phyloP scores from a whole-genome alignment of 306 rosid species.

The Potentilla sterilis region DNA sequence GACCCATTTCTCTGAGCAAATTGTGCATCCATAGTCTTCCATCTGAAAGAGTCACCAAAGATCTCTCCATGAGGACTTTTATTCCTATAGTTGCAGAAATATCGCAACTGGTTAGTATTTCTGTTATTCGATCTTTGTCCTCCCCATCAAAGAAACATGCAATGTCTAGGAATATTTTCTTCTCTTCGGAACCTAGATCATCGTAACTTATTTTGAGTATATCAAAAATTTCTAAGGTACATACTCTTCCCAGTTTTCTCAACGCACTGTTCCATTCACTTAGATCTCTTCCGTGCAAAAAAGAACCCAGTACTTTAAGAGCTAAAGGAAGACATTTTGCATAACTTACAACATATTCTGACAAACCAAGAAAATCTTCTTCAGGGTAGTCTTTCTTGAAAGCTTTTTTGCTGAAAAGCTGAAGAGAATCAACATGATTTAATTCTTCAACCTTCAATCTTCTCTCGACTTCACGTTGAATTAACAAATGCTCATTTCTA shows the following conservation, averaged over 20 bases:
- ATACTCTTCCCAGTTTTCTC: neutral
- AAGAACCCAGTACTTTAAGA: neutral
- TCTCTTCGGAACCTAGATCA: neutral
- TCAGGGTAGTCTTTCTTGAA: neutral
- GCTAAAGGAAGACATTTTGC: neutral
- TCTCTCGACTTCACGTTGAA: constrained; percentile 10
- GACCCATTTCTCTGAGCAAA: constrained; percentile 25
- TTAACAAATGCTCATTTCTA: constrained; percentile 12
- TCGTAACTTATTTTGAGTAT: neutral
- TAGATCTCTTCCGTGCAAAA: neutral
- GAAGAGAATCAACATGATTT: constrained; percentile 18
- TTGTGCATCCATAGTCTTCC: constrained; percentile 20
- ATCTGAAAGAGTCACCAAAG: constrained; percentile 3
- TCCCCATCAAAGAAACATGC: constrained; percentile 19
- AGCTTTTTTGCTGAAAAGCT: constrained; percentile 3
- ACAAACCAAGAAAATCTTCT: neutral
- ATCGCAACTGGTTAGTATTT: constrained; percentile 9
- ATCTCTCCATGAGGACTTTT: constrained; percentile 12
- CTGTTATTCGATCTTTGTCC: constrained; percentile 11
- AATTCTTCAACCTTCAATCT: constrained; percentile 10
- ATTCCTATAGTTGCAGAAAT: constrained; percentile 19
- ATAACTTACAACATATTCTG: neutral
- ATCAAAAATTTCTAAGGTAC: neutral
- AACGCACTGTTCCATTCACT: neutral
- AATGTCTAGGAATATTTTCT: constrained; percentile 8